Evolutionary conservation across 495 filamentous ascomycete genomes (phyloP), one percentile per base, ranked within the genome.

Genomic region (Physcia stellaris): DNA sequence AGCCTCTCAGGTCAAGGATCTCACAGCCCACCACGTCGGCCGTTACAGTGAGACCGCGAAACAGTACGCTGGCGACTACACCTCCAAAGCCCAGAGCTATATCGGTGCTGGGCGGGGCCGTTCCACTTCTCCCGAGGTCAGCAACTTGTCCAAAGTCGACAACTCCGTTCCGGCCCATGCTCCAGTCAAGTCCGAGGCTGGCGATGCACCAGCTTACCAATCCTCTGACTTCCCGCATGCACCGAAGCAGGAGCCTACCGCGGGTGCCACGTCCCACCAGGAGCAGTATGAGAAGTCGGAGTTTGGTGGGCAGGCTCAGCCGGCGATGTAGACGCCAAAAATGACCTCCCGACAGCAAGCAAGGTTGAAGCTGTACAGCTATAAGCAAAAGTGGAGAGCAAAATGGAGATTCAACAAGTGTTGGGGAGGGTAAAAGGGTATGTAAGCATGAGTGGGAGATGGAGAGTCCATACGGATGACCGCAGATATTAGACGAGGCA

Each of bases 61-160:
- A 66, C 70, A 80, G 45, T 86, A 87, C 52, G 71, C 85, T 48
- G 78, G 75, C 35, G 82, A 92, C 50, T 87, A 90, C 59, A 79
- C 81, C 39, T 64, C 72, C 55, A 90, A 90, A 68, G 88, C 86
- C 40, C 79, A 86, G 56, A 73, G 74, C 39, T 73, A 84, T 59
- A 73, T 80, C 31, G 67, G 67, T 22, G 57, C 45, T 39, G 70
- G 68, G 20, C 66, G 67, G 21, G 66, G 62, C 48, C 69, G 52
- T 57, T 64, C 56, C 50, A 65, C 48, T 39, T 64, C 60, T 53
- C 68, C 56, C 7, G 61, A 65, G 50, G 47, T 63, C 47, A 61
- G 55, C 37, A 58, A 55, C 47, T 63, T 58, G 50, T 40, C 50
- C 19, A 43, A 13, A 28, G n/a, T n/a, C n/a, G n/a, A n/a, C n/a